Evolutionary conservation across 2,329 filamentous ascomycete species (phyloP).

Genomic region (Clonostachys chloroleuca): DNA sequence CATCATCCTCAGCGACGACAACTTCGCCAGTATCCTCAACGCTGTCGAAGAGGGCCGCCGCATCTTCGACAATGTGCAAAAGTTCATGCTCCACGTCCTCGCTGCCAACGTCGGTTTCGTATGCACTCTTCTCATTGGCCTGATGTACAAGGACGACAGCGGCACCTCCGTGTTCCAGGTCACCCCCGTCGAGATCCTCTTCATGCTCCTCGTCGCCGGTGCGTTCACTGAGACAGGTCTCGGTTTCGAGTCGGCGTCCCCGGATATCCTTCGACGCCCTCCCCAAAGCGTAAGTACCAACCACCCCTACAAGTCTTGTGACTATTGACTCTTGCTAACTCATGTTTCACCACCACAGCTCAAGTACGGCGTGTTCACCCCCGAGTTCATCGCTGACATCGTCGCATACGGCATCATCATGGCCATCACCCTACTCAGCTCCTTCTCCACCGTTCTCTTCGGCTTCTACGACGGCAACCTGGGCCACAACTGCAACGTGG

Average conservation of each 20-base stretch:
- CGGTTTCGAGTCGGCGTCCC: slow-evolving; percentile 62
- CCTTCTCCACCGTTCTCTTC: slow-evolving; percentile 56
- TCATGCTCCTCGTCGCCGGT: slow-evolving; percentile 72
- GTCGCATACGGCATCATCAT: slow-evolving; percentile 61
- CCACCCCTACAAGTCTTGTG: not conserved
- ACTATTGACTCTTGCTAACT: not conserved
- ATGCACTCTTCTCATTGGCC: slow-evolving; percentile 59
- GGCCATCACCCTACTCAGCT: slow-evolving; percentile 50
- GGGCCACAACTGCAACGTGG: slow-evolving; percentile 52
- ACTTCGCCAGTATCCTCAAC: slow-evolving; percentile 44
- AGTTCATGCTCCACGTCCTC: slow-evolving; percentile 63
- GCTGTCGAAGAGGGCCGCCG: slow-evolving; percentile 60
- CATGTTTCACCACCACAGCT: slow-evolving; percentile 12
- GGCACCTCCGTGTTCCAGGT: slow-evolving; percentile 65
- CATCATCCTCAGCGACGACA: slow-evolving; percentile 67
- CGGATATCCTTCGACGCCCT: slow-evolving; percentile 62
- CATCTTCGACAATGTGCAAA: slow-evolving; percentile 69
- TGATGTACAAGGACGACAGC: slow-evolving; percentile 63
- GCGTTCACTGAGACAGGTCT: slow-evolving; percentile 69
- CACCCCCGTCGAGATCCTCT: slow-evolving; percentile 67
- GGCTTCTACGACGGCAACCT: slow-evolving; percentile 49
- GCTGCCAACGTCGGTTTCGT: slow-evolving; percentile 66
- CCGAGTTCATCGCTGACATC: slow-evolving; percentile 60
- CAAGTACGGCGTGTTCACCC: slow-evolving; percentile 55
- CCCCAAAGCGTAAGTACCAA: slow-evolving; percentile 48